These are phyloP conservation scores for Knufia fluminis DNA, from an alignment of 2,329 filamentous ascomycete genomes.

Conservation along the genomic window DNA sequence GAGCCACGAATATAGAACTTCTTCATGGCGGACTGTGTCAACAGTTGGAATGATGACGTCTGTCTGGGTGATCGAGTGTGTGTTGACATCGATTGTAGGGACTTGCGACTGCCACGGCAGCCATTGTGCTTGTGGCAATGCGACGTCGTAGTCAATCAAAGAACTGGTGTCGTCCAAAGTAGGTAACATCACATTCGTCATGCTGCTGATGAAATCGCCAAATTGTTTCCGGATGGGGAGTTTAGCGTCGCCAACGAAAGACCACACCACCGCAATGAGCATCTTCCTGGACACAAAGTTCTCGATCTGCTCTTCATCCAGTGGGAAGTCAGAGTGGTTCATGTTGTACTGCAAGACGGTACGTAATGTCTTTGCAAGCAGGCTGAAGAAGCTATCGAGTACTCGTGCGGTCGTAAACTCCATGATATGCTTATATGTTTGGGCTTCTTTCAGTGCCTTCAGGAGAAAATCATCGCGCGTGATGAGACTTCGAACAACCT, in stretches of 20 bases:
- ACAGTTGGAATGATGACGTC: conserved; percentile 97
- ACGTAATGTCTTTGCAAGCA: conserved; percentile 87
- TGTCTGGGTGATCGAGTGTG: conserved; percentile 93
- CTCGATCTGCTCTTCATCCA: conserved; percentile 84
- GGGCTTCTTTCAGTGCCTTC: conserved; percentile 65
- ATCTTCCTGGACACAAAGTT: conserved; percentile 88
- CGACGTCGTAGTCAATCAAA: conserved; percentile 91
- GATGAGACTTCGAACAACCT: conserved; percentile 66
- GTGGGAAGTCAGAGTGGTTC: conserved; percentile 85
- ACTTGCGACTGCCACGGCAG: conserved; percentile 90
- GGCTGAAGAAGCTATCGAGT: conserved; percentile 84
- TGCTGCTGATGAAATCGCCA: conserved; percentile 70
- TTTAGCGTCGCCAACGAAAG: conserved; percentile 89
- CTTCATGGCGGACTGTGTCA: conserved; percentile 94
- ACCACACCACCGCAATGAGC: conserved; percentile 86
- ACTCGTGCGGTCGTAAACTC: conserved; percentile 88
- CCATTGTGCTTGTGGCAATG: conserved; percentile 81
- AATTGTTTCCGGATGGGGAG: conserved; percentile 78
- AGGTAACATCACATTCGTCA: conserved; percentile 80
- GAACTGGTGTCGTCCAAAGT: conserved; percentile 68
- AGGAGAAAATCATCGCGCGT: conserved; percentile 71
- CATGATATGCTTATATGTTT: conserved; percentile 89
- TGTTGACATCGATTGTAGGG: conserved; percentile 91
- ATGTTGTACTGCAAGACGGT: conserved; percentile 93
- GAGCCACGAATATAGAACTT: conserved; percentile 98